Evolutionary conservation across 805 yeast genomes (phyloP), one percentile per base, ranked within the genome.

Genomic region (Wickerhamiella brachini): DNA sequence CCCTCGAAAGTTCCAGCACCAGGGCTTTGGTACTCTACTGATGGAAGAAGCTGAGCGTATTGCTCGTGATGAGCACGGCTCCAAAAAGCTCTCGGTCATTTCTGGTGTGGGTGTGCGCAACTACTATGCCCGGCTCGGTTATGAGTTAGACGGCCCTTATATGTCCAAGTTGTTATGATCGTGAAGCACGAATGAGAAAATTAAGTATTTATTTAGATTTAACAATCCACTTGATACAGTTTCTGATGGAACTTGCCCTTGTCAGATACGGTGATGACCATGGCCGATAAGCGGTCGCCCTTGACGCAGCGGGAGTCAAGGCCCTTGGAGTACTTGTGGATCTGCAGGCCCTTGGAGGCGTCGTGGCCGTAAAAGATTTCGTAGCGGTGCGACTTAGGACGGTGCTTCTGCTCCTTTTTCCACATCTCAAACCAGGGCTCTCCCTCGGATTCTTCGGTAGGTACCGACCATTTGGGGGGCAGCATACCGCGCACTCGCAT

Each of bases 1-100:
- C 68, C 98, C 98, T 45, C 77, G 95, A 62, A 93, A 93, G 68
- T 93, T 93, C 73, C 98, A 93, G 71, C 98, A 93, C 71, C 98
- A 93, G 73, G 98, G 98, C 20, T 93, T 90, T 65, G 98, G 98
- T 56, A 90, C 98, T 5, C 73, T 93, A 61, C 69, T 93, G 49
- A 93, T 93, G 98, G 97, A 93, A 68, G 98, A 93, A 68, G 98
- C 98, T 2, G 97, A 87, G 61, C 77, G 96, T 57, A 93, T 93
- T 54, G 93, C 98, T 1, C 76, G 80, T 49, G 96, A 88, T 61
- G 98, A 93, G 65, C 98, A 93, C 65, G 95, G 96, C 0, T 83
- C 95, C 4, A 72, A 75, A 49, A 93, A 93, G 70, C 83, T 93
- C 38, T 80, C 95, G 65, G 98, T 93, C 50, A 93, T 93, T 59